A percentile compares a stretch with the other conserved stretches of the same genome.
phyloP scores from a whole-genome alignment of 2,329 filamentous ascomycete genomes.

The Cryoendolithus antarcticus region DNA sequence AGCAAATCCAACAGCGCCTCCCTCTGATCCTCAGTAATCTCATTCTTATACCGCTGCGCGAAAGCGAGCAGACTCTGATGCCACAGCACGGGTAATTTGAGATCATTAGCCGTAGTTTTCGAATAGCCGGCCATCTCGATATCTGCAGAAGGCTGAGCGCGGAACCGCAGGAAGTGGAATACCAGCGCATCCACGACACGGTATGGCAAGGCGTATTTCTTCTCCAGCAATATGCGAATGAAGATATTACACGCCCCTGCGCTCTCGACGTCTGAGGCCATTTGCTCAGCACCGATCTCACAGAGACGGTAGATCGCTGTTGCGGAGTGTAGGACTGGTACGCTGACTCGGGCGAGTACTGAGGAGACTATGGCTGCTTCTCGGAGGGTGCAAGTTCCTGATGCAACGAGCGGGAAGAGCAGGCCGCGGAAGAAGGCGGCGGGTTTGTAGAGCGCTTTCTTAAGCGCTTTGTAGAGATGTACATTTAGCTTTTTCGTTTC shows the following conservation, averaged over 20 bases:
- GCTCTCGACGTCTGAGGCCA: slow-evolving; percentile 67
- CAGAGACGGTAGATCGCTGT: slow-evolving; percentile 84
- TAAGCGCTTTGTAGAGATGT: slow-evolving; percentile 85
- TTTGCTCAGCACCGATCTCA: slow-evolving; percentile 87
- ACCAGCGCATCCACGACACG: slow-evolving; percentile 90
- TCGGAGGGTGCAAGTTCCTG: slow-evolving; percentile 77
- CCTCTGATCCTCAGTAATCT: slow-evolving; percentile 89
- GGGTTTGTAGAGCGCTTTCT: slow-evolving; percentile 87
- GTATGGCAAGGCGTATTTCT: slow-evolving; percentile 91
- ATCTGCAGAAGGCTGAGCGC: slow-evolving; percentile 52
- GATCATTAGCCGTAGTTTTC: slow-evolving; percentile 33
- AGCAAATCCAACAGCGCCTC: slow-evolving; percentile 83
- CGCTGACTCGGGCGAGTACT: slow-evolving; percentile 70
- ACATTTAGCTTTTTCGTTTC: slow-evolving; percentile 93
- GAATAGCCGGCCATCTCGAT: slow-evolving; percentile 44
- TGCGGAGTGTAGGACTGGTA: slow-evolving; percentile 84
- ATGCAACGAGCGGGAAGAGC: slow-evolving; percentile 75
- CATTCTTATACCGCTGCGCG: slow-evolving; percentile 86
- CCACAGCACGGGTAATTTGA: slow-evolving; percentile 75
- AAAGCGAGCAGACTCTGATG: slow-evolving; percentile 89
- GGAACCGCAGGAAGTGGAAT: slow-evolving; percentile 91
- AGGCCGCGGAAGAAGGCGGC: slow-evolving; percentile 95
- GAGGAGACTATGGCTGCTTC: slow-evolving; percentile 87
- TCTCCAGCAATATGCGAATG: slow-evolving; percentile 84
- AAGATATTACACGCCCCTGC: slow-evolving; percentile 91